These are phyloP conservation scores for Aspergillus quadricinctus DNA, from an alignment of 2,329 filamentous ascomycete genomes.

Conservation along the genomic window DNA sequence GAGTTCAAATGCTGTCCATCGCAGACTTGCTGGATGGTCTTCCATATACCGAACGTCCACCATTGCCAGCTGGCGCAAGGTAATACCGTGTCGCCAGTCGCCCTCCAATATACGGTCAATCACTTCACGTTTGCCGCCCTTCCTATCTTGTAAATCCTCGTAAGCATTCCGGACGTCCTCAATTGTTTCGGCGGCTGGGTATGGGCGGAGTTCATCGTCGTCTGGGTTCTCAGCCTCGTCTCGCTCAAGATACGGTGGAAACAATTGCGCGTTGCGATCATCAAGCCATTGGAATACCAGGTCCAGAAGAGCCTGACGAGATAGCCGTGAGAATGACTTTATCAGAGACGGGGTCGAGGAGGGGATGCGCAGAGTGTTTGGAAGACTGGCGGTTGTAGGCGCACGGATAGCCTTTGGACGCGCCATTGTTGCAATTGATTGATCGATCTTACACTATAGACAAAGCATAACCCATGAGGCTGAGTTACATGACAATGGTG, in stretches of 20 bases:
- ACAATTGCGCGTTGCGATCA: constrained; percentile 57
- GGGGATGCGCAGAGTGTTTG: constrained; percentile 66
- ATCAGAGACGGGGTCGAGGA: constrained; percentile 60
- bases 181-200: constrained; percentile 62
- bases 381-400: constrained; percentile 66
- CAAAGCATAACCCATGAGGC: neutral
- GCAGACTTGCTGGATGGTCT: constrained; percentile 48
- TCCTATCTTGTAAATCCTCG: constrained; percentile 52
- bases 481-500: neutral
- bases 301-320: constrained; percentile 66
- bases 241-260: constrained; percentile 54
- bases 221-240: constrained; percentile 49
- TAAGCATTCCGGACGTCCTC: constrained; percentile 66
- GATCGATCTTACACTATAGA: neutral
- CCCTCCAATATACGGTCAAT: constrained; percentile 54
- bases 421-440: constrained; percentile 22
- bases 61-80: constrained; percentile 53
- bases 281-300: constrained; percentile 75
- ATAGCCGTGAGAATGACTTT: constrained; percentile 65
- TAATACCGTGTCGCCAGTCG: constrained; percentile 54
- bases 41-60: constrained; percentile 52
- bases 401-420: constrained; percentile 41
- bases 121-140: constrained; percentile 51
- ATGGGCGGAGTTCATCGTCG: constrained; percentile 61
- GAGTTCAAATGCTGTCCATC: constrained; percentile 53